Base-by-base conservation (phyloP, 805 yeast genomes). In the Tetrapisispora iriomotensis region DNA sequence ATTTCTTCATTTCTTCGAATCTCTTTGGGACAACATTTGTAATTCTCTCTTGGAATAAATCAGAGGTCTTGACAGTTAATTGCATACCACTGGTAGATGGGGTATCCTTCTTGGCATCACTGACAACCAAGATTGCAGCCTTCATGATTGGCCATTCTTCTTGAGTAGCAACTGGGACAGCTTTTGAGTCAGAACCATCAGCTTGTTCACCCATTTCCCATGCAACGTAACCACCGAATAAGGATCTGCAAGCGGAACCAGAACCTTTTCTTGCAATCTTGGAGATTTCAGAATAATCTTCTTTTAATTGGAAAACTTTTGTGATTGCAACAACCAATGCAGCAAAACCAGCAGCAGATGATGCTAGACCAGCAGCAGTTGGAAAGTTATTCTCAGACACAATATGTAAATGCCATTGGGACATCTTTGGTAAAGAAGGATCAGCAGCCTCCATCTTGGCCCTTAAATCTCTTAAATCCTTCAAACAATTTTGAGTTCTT, bases 341-440 rank as follows among this genome's bases (percentile, higher is more conserved):
- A 26, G 98, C 96, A 63, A 87, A 90, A 0, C 99, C 99, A 8
- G 98, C 97, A 12, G 98, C 98, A 5, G 95, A 82, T 1, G 96
- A 86, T 0, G 98, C 98, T 51, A 92, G 72, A 2, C 98, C 98
- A 6, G 98, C 98, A 24, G 98, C 98, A 20, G 99, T 92, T 38
- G 99, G 99, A 71, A 92, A 92, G 65, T 92, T 92, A 68, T 92
- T 92, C 58, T 86, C 95, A 21, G 94, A 79, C 12, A 85, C 94
- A 49, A 92, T 82, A 52, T 79, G 85, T 41, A 92, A 68, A 37
- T 72, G 70, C 74, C 74, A 77, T 15, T 66, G 52, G 24, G 90
- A 73, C 43, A 87, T 67, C 52, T 67, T 70, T 29, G 88, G 84
- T 46, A 80, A 63, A 1, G 65, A 44, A 0, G 69, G 27, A 54